Percentiles rank a stretch among this genome's conserved stretches.
phyloP scores from a whole-genome alignment of 2,329 filamentous ascomycete species.

The Rutstroemia sp. region DNA sequence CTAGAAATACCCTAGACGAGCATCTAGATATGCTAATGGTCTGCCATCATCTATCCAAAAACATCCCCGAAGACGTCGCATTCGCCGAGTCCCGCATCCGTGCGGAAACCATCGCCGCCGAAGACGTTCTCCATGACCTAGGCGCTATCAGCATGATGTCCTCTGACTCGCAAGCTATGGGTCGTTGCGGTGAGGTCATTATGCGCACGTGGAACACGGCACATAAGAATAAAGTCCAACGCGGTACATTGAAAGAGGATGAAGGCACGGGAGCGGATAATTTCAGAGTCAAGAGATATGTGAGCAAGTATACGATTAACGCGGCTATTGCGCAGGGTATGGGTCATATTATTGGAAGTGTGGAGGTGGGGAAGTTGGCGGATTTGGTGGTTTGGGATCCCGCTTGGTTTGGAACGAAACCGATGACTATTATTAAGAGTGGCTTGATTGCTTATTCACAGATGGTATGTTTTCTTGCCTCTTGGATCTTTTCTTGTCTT shows the following conservation, averaged over 20 bases:
- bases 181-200: constrained; percentile 88
- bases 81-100: constrained; percentile 94
- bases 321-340: constrained; percentile 88
- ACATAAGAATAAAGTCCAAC: constrained; percentile 90
- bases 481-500: background rate
- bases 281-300: constrained; percentile 83
- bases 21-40: constrained; percentile 99
- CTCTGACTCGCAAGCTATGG: constrained; percentile 94
- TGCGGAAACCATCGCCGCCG: constrained; percentile 91
- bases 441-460: constrained; percentile 76
- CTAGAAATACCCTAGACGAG: constrained; percentile 87
- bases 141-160: constrained; percentile 98
- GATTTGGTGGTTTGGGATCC: constrained; percentile 86
- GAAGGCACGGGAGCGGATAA: constrained; percentile 77
- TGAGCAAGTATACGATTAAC: constrained; percentile 96
- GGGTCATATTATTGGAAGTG: constrained; percentile 73
- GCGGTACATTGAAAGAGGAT: constrained; percentile 71
- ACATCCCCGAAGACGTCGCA: constrained; percentile 92
- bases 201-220: constrained; percentile 94
- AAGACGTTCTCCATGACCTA: constrained; percentile 91
- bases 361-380: constrained; percentile 84
- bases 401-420: constrained; percentile 81
- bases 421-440: constrained; percentile 73
- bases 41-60: constrained; percentile 85
- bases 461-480: constrained; percentile 54